Percentiles rank a stretch among this genome's conserved stretches.
Evolutionary conservation across 305 asterid species (phyloP).

Genomic region (Fraxinus albicans): DNA sequence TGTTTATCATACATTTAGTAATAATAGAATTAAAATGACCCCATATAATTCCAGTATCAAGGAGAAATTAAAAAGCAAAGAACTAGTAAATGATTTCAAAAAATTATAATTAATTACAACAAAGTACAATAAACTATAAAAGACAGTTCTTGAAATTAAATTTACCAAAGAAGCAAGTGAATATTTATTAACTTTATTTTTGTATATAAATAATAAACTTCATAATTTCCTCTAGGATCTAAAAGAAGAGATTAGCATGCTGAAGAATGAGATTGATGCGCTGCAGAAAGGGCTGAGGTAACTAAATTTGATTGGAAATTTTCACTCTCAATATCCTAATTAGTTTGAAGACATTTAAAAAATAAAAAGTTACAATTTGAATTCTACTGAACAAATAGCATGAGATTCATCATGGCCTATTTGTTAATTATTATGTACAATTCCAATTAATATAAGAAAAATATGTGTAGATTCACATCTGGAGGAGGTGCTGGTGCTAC

Average conservation of each 20-base stretch:
- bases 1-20: too few relatives aligned
- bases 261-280: conserved; percentile 74
- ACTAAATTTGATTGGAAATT: not conserved
- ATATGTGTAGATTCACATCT: conserved; percentile 27
- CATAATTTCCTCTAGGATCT: conserved; percentile 47
- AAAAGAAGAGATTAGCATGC: conserved; percentile 67
- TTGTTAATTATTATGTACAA: not conserved
- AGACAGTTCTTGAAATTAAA: not conserved
- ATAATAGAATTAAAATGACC: not conserved
- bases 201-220: not conserved
- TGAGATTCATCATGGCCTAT: not conserved
- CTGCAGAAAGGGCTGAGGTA: conserved; percentile 85
- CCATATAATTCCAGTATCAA: not conserved
- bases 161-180: not conserved
- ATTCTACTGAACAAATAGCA: not conserved
- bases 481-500: conserved; percentile 73
- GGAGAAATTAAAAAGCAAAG: not conserved
- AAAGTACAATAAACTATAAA: not conserved
- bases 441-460: not conserved
- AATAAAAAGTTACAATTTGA: not conserved
- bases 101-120: not conserved
- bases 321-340: not conserved
- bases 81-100: not conserved
- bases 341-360: too few relatives aligned
- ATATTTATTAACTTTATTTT: not conserved